phyloP scores from a whole-genome alignment of 2,329 filamentous ascomycete species.

The Cordyceps javanica region DNA sequence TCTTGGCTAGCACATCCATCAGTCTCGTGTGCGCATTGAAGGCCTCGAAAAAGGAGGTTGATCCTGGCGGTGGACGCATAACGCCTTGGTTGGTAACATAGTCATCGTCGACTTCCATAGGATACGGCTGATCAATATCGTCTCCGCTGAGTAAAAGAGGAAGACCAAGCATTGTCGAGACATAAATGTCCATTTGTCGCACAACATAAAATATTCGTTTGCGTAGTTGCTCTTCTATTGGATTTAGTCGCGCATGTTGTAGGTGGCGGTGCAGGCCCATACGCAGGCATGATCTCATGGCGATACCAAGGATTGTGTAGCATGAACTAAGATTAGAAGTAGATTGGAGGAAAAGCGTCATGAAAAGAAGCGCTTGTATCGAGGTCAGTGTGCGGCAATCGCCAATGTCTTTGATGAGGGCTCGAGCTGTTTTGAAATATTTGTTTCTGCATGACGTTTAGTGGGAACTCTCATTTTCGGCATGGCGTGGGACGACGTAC shows the following conservation, averaged over 20 bases:
- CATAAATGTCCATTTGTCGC: constrained; percentile 64
- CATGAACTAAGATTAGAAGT: constrained; percentile 74
- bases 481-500: constrained; percentile 30
- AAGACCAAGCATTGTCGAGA: constrained; percentile 61
- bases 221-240: constrained; percentile 58
- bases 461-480: not conserved
- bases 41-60: constrained; percentile 55
- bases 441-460: constrained; percentile 49
- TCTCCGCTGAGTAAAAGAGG: constrained; percentile 57
- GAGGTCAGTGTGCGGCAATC: constrained; percentile 69
- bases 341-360: constrained; percentile 74
- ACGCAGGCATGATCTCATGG: constrained; percentile 66
- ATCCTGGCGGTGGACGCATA: constrained; percentile 46
- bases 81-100: constrained; percentile 57
- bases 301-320: constrained; percentile 75
- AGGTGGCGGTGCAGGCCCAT: constrained; percentile 73
- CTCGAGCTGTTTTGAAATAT: constrained; percentile 64
- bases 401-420: constrained; percentile 58
- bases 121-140: constrained; percentile 61
- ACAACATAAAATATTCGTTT: constrained; percentile 62
- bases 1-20: constrained; percentile 58
- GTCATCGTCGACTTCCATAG: constrained; percentile 60
- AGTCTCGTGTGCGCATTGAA: constrained; percentile 60
- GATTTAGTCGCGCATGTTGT: constrained; percentile 54
- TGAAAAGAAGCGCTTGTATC: constrained; percentile 69